Conservation (phyloP, 306 rosid species). For the Arachis hypogaea region DNA sequence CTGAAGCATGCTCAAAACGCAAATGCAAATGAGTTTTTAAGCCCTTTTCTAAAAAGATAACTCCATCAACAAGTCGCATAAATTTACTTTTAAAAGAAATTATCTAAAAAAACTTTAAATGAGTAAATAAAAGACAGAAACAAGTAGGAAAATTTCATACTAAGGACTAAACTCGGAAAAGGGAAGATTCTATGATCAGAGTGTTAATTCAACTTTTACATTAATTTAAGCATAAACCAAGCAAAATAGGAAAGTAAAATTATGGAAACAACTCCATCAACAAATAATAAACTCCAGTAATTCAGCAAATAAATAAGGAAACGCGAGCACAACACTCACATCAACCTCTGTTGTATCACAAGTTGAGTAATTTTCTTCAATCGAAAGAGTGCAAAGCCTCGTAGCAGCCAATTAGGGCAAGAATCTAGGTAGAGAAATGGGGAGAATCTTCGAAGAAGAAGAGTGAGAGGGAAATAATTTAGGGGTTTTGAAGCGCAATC, state of each 20-base stretch:
- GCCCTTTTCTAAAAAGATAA: too few relatives aligned
- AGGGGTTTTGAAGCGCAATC: constrained; percentile 30
- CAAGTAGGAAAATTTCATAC: background rate
- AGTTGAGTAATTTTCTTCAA: constrained; percentile 29
- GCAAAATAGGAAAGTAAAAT: constrained; percentile 29
- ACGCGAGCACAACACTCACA: constrained; percentile 43
- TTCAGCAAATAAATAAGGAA: constrained; percentile 16
- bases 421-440: constrained; percentile 17
- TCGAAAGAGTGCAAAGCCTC: constrained; percentile 14
- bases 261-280: constrained; percentile 34
- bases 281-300: constrained; percentile 1
- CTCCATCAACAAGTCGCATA: background rate
- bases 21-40: background rate
- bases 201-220: background rate
- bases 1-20: background rate
- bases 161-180: constrained; percentile 7
- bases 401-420: constrained; percentile 40
- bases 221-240: constrained; percentile 28
- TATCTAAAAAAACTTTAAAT: too few relatives aligned
- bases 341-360: constrained; percentile 14
- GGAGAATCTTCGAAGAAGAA: background rate
- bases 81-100: background rate
- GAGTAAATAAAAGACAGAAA: background rate
- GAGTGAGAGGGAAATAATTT: background rate
- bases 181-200: constrained; percentile 29